phyloP scores from a whole-genome alignment of 805 yeast genomes.

The Metschnikowia lochheadii region DNA sequence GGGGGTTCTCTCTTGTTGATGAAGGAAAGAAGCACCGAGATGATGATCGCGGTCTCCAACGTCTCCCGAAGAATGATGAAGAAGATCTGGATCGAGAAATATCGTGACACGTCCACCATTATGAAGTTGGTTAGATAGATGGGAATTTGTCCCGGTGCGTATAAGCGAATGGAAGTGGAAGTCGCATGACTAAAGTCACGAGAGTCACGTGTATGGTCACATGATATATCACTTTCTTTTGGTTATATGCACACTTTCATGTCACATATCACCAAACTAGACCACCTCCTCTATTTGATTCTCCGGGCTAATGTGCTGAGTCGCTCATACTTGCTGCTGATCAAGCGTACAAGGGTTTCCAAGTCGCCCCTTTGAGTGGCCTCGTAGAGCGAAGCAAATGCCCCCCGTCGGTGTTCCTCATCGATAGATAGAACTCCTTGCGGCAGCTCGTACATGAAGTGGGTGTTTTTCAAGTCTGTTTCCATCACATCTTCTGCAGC shows the following conservation, averaged over 20 bases:
- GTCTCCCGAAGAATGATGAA: conserved; percentile 73
- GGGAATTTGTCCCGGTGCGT: not conserved
- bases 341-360: conserved; percentile 8
- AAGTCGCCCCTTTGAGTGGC: conserved; percentile 10
- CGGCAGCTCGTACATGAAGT: conserved; percentile 16
- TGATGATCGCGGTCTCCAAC: conserved; percentile 69
- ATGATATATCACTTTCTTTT: too few species aligned
- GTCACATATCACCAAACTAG: not conserved
- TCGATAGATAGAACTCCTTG: not conserved
- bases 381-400: conserved; percentile 15
- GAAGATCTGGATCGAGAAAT: conserved; percentile 69
- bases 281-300: conserved; percentile 3
- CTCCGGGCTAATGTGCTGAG: conserved; percentile 9
- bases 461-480: conserved; percentile 8
- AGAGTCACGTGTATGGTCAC: not conserved
- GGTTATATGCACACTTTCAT: too few species aligned
- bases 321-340: conserved; percentile 14
- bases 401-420: conserved; percentile 9
- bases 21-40: conserved; percentile 69
- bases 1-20: conserved; percentile 45
- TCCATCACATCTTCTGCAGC: conserved; percentile 12
- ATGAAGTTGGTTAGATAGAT: not conserved
- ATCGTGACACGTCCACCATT: conserved; percentile 20
- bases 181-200: not conserved
- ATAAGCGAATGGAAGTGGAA: too few species aligned